Evolutionary conservation across 306 rosid species (phyloP), one percentile per base, ranked within the genome.

Genomic region (Casuarina equisetifolia): DNA sequence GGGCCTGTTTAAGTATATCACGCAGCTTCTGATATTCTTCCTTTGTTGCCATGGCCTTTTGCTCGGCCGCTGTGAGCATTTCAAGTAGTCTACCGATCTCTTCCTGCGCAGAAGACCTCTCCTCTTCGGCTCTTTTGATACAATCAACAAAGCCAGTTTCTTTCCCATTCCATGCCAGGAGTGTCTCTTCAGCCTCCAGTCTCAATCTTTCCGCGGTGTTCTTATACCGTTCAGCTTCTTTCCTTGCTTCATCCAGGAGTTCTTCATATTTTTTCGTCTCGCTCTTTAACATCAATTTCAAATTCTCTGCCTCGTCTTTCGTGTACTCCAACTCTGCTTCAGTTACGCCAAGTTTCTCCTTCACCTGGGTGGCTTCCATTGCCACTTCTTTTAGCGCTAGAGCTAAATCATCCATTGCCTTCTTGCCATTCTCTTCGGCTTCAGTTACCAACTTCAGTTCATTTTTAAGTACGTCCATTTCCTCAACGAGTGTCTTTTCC

Each of bases 341-440:
- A 58, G 77, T 79, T 68, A 78, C 46, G 32, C 79, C 79, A 0
- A 88, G 71, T 74, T 85, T 79, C 11, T 88, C 88, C 11, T 92
- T 92, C 64, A 80, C 83, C 50, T 85, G 90, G 4, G 73, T 88
- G 6, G 93, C 90, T 81, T 95, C 98, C 9, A 93, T 82, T 9
- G 95, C 96, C 2, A 95, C 98, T 80, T 95, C 98, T 80, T 92
- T 95, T 3, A 95, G 63, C 11, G 90, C 98, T 35, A 86, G 75
- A 25, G 97, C 98, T 44, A 95, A 83, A 81, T 92, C 97, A 78
- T 95, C 98, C 90, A 95, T 82, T 0, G 98, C 98, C 72, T 79
- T 89, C 80, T 89, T 89, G 86, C 87, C 84, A 48, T 87, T 92
- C 78, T 88, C 97, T 73, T 95, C 98, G 9, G 97, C 97, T 9